Base-by-base conservation (phyloP, 192 early-diverging fungal genomes). In the Mortierella alpina region DNA sequence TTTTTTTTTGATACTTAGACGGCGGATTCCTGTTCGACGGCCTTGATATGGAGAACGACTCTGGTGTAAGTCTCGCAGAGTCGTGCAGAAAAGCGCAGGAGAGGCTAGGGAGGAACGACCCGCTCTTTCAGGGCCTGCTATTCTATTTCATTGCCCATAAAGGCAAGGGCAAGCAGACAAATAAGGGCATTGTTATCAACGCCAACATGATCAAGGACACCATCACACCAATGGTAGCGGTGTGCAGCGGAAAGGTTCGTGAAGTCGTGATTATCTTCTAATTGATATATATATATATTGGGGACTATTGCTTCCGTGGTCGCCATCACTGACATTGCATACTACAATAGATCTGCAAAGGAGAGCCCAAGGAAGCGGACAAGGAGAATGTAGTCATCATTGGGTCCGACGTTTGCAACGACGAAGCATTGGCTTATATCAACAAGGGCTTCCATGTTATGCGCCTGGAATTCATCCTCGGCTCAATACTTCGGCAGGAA, bases 171-270 rank as follows among this genome's bases (percentile, higher is more conserved):
- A 72, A 63, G 4, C 63, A 63, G 20, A 40, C n/a, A 31, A 31
- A 31, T 31, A 31, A 31, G 31, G 31, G 31, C 31, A 31, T 31
- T 3, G 31, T 31, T 3, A 41, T 72, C 14, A 56, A 42, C 1
- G 12, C 11, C 2, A 31, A 45, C 1, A 7, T 56, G 23, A 53
- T 42, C n/a, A 31, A 65, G 22, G 46, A 17, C 13, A 31, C 55
- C 9, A 13, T 70, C 17, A 5, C 15, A 11, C 47, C 46, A 4
- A 56, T 73, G 54, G 41, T 73, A 39, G 61, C 59, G 42, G 63
- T 52, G 8, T 66, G 71, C 39, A 63, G 71, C n/a, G 71, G 71
- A 59, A 73, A 64, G 53, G 63, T 73, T 51, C 23, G 40, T n/a
- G 49, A 49, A 14, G 23, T 7, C 39, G 0, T 4, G n/a, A 2